Conservation (phyloP, 345 rosid genomes). For the Salix caprea region DNA sequence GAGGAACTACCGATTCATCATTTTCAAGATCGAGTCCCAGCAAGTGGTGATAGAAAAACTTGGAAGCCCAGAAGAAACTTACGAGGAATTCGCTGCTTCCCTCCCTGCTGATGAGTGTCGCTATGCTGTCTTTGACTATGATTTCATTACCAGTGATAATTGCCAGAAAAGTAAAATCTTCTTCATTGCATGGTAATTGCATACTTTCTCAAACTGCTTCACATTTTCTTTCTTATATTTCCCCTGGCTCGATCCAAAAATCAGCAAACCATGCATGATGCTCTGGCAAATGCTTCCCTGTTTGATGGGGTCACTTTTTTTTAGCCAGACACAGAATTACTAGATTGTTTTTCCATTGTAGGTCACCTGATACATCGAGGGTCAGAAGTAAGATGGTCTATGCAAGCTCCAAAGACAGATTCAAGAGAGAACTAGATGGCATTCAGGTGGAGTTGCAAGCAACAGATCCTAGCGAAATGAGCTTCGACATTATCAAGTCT, state of each 20-base stretch:
- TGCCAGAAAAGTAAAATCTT: slow-evolving; percentile 98
- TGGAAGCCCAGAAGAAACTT: slow-evolving; percentile 62
- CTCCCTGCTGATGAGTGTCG: slow-evolving; percentile 90
- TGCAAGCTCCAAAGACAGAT: slow-evolving; percentile 93
- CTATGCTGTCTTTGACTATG: slow-evolving; percentile 85
- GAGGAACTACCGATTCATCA: slow-evolving; percentile 75
- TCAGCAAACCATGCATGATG: neutral
- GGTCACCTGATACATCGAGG: slow-evolving; percentile 82
- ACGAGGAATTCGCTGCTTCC: slow-evolving; percentile 65
- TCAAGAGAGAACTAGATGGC: slow-evolving; percentile 93
- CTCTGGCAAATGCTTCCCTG: neutral
- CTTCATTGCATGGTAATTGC: slow-evolving; percentile 88
- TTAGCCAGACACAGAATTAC: neutral
- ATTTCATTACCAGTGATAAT: slow-evolving; percentile 74
- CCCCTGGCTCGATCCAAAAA: neutral
- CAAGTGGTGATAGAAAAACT: slow-evolving; percentile 81
- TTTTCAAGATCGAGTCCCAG: slow-evolving; percentile 78
- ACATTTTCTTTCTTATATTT: neutral
- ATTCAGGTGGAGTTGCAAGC: slow-evolving; percentile 95
- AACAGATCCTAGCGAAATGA: slow-evolving; percentile 99
- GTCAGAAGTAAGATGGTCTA: slow-evolving; percentile 93
- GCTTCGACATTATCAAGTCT: slow-evolving; percentile 70
- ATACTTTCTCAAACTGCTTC: neutral
- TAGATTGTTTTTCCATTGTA: neutral
- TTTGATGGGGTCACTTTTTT: neutral